Evolutionary conservation across 768 basidiomycete species (phyloP), one percentile per base, ranked within the genome.

Genomic region (Suillus cothurnatus): DNA sequence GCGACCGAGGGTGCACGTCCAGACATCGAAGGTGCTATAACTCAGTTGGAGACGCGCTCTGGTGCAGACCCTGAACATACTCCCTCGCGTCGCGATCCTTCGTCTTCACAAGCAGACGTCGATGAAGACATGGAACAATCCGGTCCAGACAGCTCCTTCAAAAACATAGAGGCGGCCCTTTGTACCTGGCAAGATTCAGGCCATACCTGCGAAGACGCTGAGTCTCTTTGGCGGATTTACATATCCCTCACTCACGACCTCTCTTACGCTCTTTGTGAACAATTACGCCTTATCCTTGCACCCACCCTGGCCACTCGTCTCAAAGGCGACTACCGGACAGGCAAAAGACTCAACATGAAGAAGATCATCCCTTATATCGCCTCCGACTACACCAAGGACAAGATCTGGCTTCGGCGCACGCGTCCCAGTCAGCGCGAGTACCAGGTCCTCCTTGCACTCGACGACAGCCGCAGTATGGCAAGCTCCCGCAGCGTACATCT

Each of bases 331-430:
- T 99, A 97, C 77, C 92, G 96, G 36, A 96, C 94, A 0, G 97
- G 97, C 61, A 99, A 99, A 79, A 86, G 97, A 23, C 85, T 99
- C 36, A 99, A 99, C 78, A 98, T 99, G 97, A 95, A 96, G 76
- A 96, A 96, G 79, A 94, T 99, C 76, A 96, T 99, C 66, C 88
- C 93, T 4, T 99, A 97, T 82, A 96, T 99, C 66, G 97, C 97
- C 41, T 94, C 92, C 79, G 97, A 99, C 79, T 99, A 94, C 81
- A 99, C 96, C 61, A 99, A 99, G 76, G 97, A 99, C 84, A 96
- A 96, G 79, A 99, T 99, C 68, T 99, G 97, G 97, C 82, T 99
- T 41, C 90, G 97, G 31, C 86, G 97, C 26, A 97, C 96, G 4
- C 89, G 92, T 59, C 97, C 97, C 6, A 95, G 93, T 74, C 89